Conservation (phyloP, 2,329 filamentous ascomycete species). For the Aspergillus sp. region DNA sequence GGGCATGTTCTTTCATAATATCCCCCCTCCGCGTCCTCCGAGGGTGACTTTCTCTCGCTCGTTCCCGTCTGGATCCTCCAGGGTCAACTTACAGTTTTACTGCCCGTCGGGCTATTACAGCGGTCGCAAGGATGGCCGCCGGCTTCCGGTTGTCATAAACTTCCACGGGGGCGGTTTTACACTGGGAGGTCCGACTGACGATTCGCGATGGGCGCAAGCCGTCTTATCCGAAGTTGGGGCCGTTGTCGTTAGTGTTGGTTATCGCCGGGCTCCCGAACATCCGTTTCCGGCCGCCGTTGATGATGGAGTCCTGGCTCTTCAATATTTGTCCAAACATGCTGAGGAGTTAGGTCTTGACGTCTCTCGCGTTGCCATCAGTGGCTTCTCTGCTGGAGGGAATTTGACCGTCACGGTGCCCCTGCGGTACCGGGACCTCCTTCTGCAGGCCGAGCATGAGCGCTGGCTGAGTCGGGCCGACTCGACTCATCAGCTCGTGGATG, state of each 20-base stretch:
- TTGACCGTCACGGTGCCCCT: slow-evolving; percentile 62
- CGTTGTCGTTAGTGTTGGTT: slow-evolving; percentile 61
- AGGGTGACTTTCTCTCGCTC: slow-evolving; percentile 59
- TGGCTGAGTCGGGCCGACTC: slow-evolving; percentile 31
- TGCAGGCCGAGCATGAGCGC: slow-evolving; percentile 24
- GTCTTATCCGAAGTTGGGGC: slow-evolving; percentile 58
- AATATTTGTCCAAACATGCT: slow-evolving; percentile 58
- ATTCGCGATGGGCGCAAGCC: slow-evolving; percentile 58
- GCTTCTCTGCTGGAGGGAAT: slow-evolving; percentile 65
- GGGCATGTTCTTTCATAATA: slow-evolving; percentile 67
- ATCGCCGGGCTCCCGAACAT: slow-evolving; percentile 60
- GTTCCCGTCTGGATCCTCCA: slow-evolving; percentile 52
- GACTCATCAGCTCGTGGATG: slow-evolving; percentile 35
- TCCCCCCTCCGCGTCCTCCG: slow-evolving; percentile 61
- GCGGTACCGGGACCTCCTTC: slow-evolving; percentile 49
- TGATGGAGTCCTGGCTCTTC: slow-evolving; percentile 61
- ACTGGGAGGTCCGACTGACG: slow-evolving; percentile 59
- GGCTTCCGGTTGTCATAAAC: slow-evolving; percentile 60
- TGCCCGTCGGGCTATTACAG: slow-evolving; percentile 48
- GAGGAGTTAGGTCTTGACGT: slow-evolving; percentile 57
- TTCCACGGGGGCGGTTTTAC: slow-evolving; percentile 67
- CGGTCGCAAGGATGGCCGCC: slow-evolving; percentile 38
- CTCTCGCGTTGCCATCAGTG: slow-evolving; percentile 58
- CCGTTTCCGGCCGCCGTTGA: slow-evolving; percentile 65
- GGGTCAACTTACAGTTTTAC: slow-evolving; percentile 61